Evolutionary conservation across 306 rosid species (phyloP), one percentile per base, ranked within the genome.

Genomic region (Lupinus albus): DNA sequence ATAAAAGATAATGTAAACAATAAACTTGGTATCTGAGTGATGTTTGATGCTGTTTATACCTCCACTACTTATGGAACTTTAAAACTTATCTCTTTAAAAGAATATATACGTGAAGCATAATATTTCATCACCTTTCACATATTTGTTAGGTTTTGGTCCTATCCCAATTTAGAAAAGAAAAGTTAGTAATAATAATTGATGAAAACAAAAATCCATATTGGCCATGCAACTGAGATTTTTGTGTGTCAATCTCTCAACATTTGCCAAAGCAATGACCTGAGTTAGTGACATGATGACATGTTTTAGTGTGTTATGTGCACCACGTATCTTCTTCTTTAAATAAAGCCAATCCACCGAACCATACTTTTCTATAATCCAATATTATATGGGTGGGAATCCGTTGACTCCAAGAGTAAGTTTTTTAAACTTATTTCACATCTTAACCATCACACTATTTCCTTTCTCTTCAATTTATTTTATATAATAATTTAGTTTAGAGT

Each of bases 71-170:
- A 2, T 49, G 7, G 9, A 71, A 12, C 21, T 36, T 47, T 49
- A 6, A 9, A 50, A 4, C 62, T 50, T 20, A 50, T 72, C 76
- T 62, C 64, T 39, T 21, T 7, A 12, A 71, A 17, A 4, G 68
- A 71, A 71, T 72, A 72, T 60, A 50, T n/a, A 25, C 30, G 44
- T 47, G 30, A 5, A 41, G 70, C 45, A 14, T 64, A 14, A 18
- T 18, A 18, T 15, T 39, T 18, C 49, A 11, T 38, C 49, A 18
- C 12, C 69, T 33, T 33, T 6, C 38, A 33, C 38, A 33, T 7
- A 33, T 33, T 33, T 4, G 5, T 33, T 33, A 33, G 38, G 6
- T 8, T 6, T 33, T 33, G 38, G 38, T 5, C 38, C 5, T 33
- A 0, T 33, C 38, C 8, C 8, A 33, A 33, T 6, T 33, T 2